Conservation (phyloP, 2,329 filamentous ascomycete genomes). For the Ceratocystis smalleyi region DNA sequence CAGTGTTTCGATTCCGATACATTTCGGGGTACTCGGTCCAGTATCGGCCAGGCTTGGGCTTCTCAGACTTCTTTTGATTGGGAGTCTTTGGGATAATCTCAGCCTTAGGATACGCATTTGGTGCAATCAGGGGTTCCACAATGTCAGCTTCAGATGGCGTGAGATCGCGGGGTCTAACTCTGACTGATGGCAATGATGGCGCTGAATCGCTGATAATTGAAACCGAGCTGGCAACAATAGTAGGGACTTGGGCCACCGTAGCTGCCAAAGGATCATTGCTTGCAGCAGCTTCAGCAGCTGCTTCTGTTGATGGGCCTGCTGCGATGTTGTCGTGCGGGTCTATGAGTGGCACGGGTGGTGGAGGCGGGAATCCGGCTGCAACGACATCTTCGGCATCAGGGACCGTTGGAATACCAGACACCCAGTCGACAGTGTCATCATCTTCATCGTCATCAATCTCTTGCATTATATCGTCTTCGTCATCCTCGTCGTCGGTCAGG, state of each 20-base stretch:
- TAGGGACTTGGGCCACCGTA: constrained; percentile 45
- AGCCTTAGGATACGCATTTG: constrained; percentile 48
- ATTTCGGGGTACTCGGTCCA: constrained; percentile 70
- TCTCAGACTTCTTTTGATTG: constrained; percentile 30
- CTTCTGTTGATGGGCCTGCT: constrained; percentile 23
- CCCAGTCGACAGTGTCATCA: constrained; percentile 40
- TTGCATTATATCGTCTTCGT: constrained; percentile 11
- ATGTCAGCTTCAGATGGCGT: constrained; percentile 62
- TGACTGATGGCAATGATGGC: constrained; percentile 25
- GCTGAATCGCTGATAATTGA: constrained; percentile 20
- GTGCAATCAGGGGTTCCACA: constrained; percentile 48
- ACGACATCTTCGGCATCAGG: constrained; percentile 31
- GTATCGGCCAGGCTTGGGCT: constrained; percentile 51
- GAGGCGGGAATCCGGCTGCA: constrained; percentile 55
- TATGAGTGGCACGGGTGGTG: constrained; percentile 48
- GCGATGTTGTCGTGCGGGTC: constrained; percentile 30
- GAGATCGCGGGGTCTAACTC: constrained; percentile 39
- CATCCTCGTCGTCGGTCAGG: constrained; percentile 1
- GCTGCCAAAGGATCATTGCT: constrained; percentile 19
- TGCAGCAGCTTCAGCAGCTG: neutral
- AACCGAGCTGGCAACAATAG: constrained; percentile 36
- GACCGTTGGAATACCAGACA: neutral
- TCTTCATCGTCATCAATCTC: constrained; percentile 34
- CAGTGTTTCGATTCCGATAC: constrained; percentile 48
- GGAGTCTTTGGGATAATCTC: constrained; percentile 69